phyloP scores from a whole-genome alignment of 495 filamentous ascomycete genomes.

The Thozetella sp. region DNA sequence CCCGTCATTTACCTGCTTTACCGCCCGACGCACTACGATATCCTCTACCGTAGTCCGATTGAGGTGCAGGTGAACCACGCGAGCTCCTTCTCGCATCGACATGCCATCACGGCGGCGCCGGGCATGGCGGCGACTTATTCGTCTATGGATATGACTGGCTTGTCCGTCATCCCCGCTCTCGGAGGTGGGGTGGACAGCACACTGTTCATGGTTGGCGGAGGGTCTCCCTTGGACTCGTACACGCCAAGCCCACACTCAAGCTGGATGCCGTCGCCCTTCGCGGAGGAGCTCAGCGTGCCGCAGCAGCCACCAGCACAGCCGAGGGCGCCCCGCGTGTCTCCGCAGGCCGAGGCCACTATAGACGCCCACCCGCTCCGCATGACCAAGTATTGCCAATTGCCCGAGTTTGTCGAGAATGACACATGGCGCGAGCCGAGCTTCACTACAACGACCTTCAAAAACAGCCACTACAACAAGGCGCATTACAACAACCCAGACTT shows the following conservation, averaged over 20 bases:
- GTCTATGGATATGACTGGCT: conserved; percentile 33
- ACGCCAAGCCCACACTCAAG: conserved; percentile 39
- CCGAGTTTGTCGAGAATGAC: conserved; percentile 35
- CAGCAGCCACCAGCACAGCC: conserved; percentile 29
- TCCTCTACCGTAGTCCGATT: conserved; percentile 76
- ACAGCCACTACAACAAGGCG: conserved; percentile 77
- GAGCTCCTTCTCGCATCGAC: conserved; percentile 35
- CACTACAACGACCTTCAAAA: conserved; percentile 56
- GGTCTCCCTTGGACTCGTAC: conserved; percentile 30
- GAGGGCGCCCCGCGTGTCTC: conserved; percentile 19
- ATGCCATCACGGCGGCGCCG: conserved; percentile 34
- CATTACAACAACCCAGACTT: conserved; percentile 87
- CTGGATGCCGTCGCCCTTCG: conserved; percentile 37
- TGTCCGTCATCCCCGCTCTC: conserved; percentile 50
- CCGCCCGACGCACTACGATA: conserved; percentile 86
- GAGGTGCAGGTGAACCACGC: conserved; percentile 56
- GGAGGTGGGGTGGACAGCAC: conserved; percentile 8
- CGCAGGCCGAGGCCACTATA: conserved; percentile 30
- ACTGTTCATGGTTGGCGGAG: conserved; percentile 20
- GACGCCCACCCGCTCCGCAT: conserved; percentile 38
- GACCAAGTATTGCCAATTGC: conserved; percentile 46
- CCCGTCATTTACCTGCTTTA: conserved; percentile 55
- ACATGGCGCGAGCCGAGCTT: conserved; percentile 46
- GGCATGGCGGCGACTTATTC: conserved; percentile 38
- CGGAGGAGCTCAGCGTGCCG: conserved; percentile 23